Evolutionary conservation across 306 rosid genomes (phyloP).

Genomic region (Abrus pulchellus): DNA sequence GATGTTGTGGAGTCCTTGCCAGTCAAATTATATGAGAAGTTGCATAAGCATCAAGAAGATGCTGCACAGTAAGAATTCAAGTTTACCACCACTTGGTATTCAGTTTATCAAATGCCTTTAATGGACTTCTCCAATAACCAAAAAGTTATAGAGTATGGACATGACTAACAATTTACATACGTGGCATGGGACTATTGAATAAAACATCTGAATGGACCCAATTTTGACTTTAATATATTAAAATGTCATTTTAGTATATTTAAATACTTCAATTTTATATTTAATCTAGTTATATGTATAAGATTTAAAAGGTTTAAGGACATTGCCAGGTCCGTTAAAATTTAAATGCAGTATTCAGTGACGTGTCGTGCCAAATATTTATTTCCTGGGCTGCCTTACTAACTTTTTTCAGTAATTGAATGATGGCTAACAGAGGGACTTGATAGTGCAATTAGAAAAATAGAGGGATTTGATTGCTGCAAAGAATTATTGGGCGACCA

Average conservation of each 20-base stretch:
- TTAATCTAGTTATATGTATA: too few species aligned
- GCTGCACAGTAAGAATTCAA: conserved; percentile 76
- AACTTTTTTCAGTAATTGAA: background rate
- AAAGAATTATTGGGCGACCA: background rate
- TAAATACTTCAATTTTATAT: too few species aligned
- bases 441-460: background rate
- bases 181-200: background rate
- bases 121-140: background rate
- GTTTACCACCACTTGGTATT: conserved; percentile 14
- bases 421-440: background rate
- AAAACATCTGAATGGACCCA: background rate
- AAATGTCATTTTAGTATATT: too few species aligned
- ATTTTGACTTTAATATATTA: too few species aligned
- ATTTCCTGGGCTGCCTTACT: background rate
- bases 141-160: too few species aligned
- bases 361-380: too few species aligned
- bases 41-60: conserved; percentile 79
- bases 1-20: conserved; percentile 93
- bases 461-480: background rate
- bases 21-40: conserved; percentile 71
- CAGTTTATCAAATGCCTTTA: background rate
- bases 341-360: background rate
- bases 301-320: background rate
- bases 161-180: background rate
- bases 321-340: background rate